Conservation (phyloP, 768 basidiomycete species). For the Leucocoprinus leucothites region DNA sequence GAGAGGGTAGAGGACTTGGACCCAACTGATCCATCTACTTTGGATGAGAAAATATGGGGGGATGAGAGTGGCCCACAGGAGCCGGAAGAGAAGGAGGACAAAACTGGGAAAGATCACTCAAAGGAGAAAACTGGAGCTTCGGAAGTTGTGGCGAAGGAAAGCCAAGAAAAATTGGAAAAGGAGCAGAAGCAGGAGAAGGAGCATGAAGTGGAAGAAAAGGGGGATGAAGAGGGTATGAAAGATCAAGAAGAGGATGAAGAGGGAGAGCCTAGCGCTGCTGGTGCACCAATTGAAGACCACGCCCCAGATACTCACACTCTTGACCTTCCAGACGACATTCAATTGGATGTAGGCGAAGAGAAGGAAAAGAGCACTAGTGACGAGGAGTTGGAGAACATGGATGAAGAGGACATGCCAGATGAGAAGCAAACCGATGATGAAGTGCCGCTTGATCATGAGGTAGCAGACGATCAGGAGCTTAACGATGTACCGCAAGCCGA, state of each 20-base stretch:
- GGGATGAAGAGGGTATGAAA: slow-evolving; percentile 18
- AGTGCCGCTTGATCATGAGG: slow-evolving; percentile 66
- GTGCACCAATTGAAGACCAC: slow-evolving; percentile 71
- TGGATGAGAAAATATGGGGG: slow-evolving; percentile 98
- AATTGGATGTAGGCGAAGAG: slow-evolving; percentile 49
- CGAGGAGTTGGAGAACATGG: slow-evolving; percentile 77
- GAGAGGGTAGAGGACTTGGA: slow-evolving; percentile 85
- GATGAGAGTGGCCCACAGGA: slow-evolving; percentile 67
- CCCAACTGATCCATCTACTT: slow-evolving; percentile 72
- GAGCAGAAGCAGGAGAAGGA: slow-evolving; percentile 15
- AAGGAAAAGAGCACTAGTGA: slow-evolving; percentile 4
- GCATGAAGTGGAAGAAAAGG: slow-evolving; percentile 2
- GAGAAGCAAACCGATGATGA: slow-evolving; percentile 17
- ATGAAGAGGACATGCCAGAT: slow-evolving; percentile 54
- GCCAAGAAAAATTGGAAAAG: slow-evolving; percentile 33
- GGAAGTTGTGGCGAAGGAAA: slow-evolving; percentile 82
- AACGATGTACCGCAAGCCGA: slow-evolving; percentile 25
- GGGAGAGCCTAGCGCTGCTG: slow-evolving; percentile 45
- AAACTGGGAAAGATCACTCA: slow-evolving; percentile 60
- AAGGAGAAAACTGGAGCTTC: slow-evolving; percentile 45
- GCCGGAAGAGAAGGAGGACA: slow-evolving; percentile 47
- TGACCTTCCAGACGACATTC: slow-evolving; percentile 86
- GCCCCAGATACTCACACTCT: slow-evolving; percentile 79
- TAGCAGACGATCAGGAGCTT: slow-evolving; percentile 54
- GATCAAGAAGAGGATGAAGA: slow-evolving; percentile 35